Evolutionary conservation across 805 yeast genomes (phyloP).

Genomic region (Saturnispora serradocipensis): DNA sequence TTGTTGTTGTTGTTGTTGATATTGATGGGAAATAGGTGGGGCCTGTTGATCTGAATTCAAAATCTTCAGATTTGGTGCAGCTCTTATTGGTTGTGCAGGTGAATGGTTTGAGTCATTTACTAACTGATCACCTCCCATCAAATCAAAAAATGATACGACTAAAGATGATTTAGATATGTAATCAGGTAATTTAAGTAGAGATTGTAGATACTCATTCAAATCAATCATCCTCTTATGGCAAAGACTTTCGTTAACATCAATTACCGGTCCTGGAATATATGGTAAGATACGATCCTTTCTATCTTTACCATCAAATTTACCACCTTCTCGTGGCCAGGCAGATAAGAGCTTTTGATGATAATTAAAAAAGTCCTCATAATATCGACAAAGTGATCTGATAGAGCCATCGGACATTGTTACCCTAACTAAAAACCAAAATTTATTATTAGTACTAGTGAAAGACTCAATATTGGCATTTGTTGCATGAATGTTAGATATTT

Average conservation of each 20-base stretch:
- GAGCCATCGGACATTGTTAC: constrained; percentile 64
- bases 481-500: constrained; percentile 25
- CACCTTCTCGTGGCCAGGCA: constrained; percentile 87
- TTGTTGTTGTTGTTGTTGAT: constrained; percentile 13
- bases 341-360: constrained; percentile 78
- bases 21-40: constrained; percentile 4
- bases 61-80: constrained; percentile 25
- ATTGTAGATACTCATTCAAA: constrained; percentile 42
- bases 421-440: constrained; percentile 78
- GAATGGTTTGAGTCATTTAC: constrained; percentile 13
- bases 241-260: constrained; percentile 73
- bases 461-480: constrained; percentile 69
- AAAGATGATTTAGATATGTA: constrained; percentile 63
- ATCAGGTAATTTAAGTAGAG: constrained; percentile 60
- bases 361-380: constrained; percentile 93
- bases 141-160: constrained; percentile 63
- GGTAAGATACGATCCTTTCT: constrained; percentile 80
- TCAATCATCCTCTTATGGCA: constrained; percentile 47
- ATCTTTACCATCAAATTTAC: constrained; percentile 60
- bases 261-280: constrained; percentile 91
- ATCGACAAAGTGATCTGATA: constrained; percentile 66
- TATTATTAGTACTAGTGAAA: constrained; percentile 71
- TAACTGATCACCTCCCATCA: constrained; percentile 57
- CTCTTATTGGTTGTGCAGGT: constrained; percentile 23
- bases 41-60: constrained; percentile 16